Evolutionary conservation across 2,329 filamentous ascomycete species (phyloP).

Genomic region (Aspergillus oerlinghausenensis): DNA sequence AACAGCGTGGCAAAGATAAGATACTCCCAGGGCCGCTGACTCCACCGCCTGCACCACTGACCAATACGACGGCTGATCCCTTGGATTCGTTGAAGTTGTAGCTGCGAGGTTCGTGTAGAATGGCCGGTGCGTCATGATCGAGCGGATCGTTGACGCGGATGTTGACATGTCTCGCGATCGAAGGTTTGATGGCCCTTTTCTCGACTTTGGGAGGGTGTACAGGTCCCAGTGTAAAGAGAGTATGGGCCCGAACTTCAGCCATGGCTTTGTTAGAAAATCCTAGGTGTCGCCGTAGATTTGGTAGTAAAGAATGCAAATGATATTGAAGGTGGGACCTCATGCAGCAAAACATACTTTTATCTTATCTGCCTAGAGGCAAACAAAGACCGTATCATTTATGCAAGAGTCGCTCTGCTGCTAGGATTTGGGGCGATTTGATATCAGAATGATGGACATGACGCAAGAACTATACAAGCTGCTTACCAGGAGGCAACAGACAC

Average conservation of each 20-base stretch:
- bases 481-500: neutral
- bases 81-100: constrained; percentile 13
- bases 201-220: constrained; percentile 13
- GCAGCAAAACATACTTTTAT: neutral
- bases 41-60: constrained; percentile 35
- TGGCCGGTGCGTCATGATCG: constrained; percentile 20
- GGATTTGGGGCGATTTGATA: neutral
- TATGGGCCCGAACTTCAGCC: neutral
- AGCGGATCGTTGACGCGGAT: constrained; percentile 20
- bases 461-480: neutral
- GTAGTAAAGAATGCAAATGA: neutral
- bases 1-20: neutral
- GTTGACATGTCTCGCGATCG: constrained; percentile 8
- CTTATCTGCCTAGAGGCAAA: too few species aligned
- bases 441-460: constrained; percentile 3
- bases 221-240: constrained; percentile 5
- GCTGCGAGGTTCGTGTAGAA: constrained; percentile 31
- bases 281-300: neutral
- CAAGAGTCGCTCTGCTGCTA: neutral
- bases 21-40: constrained; percentile 38
- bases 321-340: neutral
- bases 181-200: constrained; percentile 11
- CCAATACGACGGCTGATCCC: constrained; percentile 24
- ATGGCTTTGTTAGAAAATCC: neutral
- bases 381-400: neutral